Evolutionary conservation across 116 monocot species (phyloP).

Genomic region (Trichopus zeylanicus): DNA sequence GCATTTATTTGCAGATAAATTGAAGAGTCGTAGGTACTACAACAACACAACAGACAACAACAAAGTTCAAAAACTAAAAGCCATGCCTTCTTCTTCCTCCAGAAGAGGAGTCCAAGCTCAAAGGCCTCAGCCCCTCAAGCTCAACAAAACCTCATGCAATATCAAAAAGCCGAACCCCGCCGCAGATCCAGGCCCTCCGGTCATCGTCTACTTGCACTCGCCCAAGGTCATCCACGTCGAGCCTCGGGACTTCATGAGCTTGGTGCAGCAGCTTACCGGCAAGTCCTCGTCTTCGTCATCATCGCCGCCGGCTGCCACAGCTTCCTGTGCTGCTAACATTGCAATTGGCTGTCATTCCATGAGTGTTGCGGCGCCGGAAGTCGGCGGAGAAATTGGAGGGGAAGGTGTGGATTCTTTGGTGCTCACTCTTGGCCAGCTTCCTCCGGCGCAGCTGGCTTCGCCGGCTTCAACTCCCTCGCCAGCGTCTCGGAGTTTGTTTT

Average conservation of each 20-base stretch:
- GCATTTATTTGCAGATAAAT: too few relatives aligned
- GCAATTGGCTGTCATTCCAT: background rate
- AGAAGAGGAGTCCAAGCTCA: slow-evolving; percentile 9
- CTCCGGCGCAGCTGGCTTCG: background rate
- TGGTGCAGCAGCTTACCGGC: slow-evolving; percentile 75
- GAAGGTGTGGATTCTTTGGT: background rate
- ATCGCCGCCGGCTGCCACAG: background rate
- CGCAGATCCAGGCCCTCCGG: background rate
- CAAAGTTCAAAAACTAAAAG: background rate
- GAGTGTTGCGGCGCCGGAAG: background rate
- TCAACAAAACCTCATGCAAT: slow-evolving; percentile 9
- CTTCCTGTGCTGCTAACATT: background rate
- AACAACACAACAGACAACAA: too few relatives aligned
- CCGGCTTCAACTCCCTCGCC: background rate
- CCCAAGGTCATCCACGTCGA: slow-evolving; percentile 54
- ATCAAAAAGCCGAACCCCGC: slow-evolving; percentile 7
- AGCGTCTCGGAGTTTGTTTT: background rate
- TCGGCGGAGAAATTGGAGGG: background rate
- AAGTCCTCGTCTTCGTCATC: background rate
- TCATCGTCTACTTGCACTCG: slow-evolving; percentile 38
- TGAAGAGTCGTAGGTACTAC: too few relatives aligned
- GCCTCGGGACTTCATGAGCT: slow-evolving; percentile 46
- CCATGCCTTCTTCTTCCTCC: slow-evolving; percentile 7
- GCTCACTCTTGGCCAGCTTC: background rate
- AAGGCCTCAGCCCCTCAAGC: slow-evolving; percentile 14